These are phyloP conservation scores for Kitagawia praeruptora DNA, from an alignment of 129 eudicot genomes.

Conservation along the genomic window DNA sequence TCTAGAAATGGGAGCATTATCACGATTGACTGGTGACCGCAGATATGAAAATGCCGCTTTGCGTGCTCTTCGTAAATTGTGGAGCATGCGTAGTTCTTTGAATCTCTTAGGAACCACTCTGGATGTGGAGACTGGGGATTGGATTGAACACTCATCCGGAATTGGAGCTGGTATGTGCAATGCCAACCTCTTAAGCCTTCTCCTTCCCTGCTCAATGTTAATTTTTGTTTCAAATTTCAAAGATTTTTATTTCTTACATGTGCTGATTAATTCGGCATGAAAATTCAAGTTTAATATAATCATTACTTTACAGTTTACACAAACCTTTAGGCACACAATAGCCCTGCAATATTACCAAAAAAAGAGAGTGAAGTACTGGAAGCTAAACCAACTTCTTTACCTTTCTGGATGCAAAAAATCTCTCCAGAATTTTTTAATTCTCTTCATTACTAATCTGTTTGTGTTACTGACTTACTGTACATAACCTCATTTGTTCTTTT, in stretches of 20 bases:
- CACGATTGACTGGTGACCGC: constrained; percentile 81
- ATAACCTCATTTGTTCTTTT: constrained; percentile 9
- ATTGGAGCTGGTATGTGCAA: constrained; percentile 83
- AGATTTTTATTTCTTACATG: background rate
- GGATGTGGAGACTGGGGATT: constrained; percentile 80
- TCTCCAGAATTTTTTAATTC: background rate
- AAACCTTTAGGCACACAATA: background rate
- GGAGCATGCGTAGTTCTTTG: constrained; percentile 97
- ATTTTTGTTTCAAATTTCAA: background rate
- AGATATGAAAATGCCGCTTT: constrained; percentile 78
- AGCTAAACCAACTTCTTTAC: background rate
- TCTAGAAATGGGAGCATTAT: constrained; percentile 96
- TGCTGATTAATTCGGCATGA: background rate
- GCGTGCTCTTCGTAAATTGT: constrained; percentile 77
- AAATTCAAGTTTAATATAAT: background rate
- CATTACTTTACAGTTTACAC: background rate
- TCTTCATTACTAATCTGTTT: background rate
- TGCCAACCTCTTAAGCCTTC: background rate
- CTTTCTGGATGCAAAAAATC: constrained; percentile 5
- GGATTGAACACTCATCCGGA: constrained; percentile 92
- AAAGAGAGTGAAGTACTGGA: background rate
- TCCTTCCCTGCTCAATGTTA: background rate
- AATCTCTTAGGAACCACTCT: constrained; percentile 90
- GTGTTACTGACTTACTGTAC: constrained; percentile 5
- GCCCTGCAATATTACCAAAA: background rate